Base-by-base conservation (phyloP, 345 rosid species). In the Arabidopsis arenosa region DNA sequence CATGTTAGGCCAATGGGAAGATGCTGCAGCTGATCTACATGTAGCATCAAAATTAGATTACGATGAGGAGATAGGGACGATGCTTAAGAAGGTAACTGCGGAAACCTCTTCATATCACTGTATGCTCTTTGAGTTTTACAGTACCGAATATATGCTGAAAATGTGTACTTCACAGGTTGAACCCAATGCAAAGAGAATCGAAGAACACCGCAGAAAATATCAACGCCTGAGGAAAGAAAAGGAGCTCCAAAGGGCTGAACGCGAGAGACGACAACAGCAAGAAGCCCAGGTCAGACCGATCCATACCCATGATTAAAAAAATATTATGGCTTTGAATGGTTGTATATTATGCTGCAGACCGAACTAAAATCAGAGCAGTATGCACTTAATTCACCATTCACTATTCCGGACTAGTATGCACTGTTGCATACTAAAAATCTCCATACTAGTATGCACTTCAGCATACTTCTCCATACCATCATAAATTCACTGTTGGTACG, bases 41-140 rank as follows among this genome's bases (percentile, higher is more conserved):
- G 78, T 82, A 58, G 98, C 96, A 33, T 89, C 98, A 53, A 88
- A 89, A 63, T 66, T 93, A 73, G 97, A 93, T 77, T 85, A 85
- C 26, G 98, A 93, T 53, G 98, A 93, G 59, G 97, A 93, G 80
- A 86, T 91, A 6, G 84, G 80, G 59, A 73, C 28, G 15, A 80
- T 77, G 56, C 88, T 91, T 54, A 89, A 91, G 77, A 91, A 87
- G 94, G 98, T 93, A 79, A 62, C 5, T 4, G 47, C 4, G 45
- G 54, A 64, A 72, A 14, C 33, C 9, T 40, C 75, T 70, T 66
- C 4, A 63, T 44, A 63, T 69, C 15, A 63, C 64, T 69, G 23
- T 59, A 11, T 54, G 4, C 51, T 74, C 4, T 45, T 40, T 59
- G 17, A 66, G 4, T 40, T 59, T 5, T 75, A 44, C 5, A n/a